Conservation (phyloP, 768 basidiomycete species). For the Hydnum rufescens region DNA sequence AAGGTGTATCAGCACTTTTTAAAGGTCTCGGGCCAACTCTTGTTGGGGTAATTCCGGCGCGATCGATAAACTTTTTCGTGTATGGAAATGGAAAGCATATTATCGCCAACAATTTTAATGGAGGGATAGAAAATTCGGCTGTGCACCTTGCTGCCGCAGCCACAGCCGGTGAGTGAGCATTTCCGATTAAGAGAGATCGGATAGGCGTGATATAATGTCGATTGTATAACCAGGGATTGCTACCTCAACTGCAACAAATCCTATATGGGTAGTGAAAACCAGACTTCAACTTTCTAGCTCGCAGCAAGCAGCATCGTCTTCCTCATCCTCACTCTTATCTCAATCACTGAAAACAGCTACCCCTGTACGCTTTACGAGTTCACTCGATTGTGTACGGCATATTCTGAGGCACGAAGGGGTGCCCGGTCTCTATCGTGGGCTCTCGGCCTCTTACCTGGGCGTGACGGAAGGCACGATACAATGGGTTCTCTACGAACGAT, state of each 20-base stretch:
- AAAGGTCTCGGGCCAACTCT: slow-evolving; percentile 88
- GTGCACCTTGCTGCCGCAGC: slow-evolving; percentile 80
- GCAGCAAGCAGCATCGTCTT: slow-evolving; percentile 6
- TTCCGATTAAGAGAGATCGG: neutral
- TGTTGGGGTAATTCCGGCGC: slow-evolving; percentile 85
- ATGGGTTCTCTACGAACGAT: slow-evolving; percentile 88
- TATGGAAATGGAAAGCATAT: slow-evolving; percentile 93
- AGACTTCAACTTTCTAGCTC: slow-evolving; percentile 57
- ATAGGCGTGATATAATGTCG: neutral
- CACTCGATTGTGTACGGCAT: slow-evolving; percentile 32
- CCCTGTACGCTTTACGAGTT: slow-evolving; percentile 4
- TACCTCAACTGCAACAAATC: slow-evolving; percentile 85
- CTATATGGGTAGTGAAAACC: slow-evolving; percentile 99
- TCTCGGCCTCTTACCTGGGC: slow-evolving; percentile 87
- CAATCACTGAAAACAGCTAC: neutral
- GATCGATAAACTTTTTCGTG: slow-evolving; percentile 94
- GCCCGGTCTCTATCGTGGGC: slow-evolving; percentile 80
- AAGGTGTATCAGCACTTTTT: slow-evolving; percentile 79
- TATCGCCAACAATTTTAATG: slow-evolving; percentile 65
- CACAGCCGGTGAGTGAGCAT: slow-evolving; percentile 26
- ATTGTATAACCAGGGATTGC: slow-evolving; percentile 31
- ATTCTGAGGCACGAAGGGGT: slow-evolving; percentile 71
- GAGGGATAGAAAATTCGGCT: slow-evolving; percentile 58
- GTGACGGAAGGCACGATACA: slow-evolving; percentile 94
- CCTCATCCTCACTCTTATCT: neutral